Evolutionary conservation across 139 green algal genomes (phyloP), one percentile per base, ranked within the genome.

Genomic region (Chlorella sorokiniana): DNA sequence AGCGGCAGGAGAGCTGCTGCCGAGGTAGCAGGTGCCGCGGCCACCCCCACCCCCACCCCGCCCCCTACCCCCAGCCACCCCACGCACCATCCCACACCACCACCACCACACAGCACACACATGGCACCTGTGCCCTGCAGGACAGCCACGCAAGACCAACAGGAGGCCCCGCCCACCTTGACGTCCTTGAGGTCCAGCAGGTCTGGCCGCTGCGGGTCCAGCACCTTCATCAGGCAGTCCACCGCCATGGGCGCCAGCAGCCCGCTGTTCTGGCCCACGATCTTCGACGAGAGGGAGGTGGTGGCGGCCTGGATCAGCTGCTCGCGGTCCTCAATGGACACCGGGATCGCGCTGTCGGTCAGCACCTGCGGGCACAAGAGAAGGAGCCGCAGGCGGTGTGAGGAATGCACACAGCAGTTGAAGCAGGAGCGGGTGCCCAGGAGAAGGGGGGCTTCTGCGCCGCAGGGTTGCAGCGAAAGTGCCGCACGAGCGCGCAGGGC

Each of bases 181-280:
- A 99, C 96, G 89, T 99, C 95, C 23, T 89, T 88, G 83, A 99
- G 85, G 84, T 99, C 97, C 78, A 99, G 85, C 91, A 94, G 86
- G 37, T 95, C 83, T 20, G 95, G 92, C 18, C 87, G 82, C 41
- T 82, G 75, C 1, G 93, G 93, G 88, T 99, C 93, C 41, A 95
- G 87, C 8, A 99, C 92, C 51, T 88, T 90, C 38, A 98, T 83
- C 48, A 99, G 91, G 40, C 89, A 92, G 83, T 99, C 97, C 14
- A 99, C 97, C 31, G 97, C 97, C 92, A 99, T 98, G 71, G 97
- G 97, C 0, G 95, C 93, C 61, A 99, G 90, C 61, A 99, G 86
- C 18, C 84, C 91, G 3, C 92, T 95, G 88, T 99, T 96, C 89
- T 99, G 95, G 1, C 91, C 95, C 45, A 99, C 96, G 40, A 99